Evolutionary conservation across 345 rosid species (phyloP), one percentile per base, ranked within the genome.

Genomic region (Aquilaria sinensis): DNA sequence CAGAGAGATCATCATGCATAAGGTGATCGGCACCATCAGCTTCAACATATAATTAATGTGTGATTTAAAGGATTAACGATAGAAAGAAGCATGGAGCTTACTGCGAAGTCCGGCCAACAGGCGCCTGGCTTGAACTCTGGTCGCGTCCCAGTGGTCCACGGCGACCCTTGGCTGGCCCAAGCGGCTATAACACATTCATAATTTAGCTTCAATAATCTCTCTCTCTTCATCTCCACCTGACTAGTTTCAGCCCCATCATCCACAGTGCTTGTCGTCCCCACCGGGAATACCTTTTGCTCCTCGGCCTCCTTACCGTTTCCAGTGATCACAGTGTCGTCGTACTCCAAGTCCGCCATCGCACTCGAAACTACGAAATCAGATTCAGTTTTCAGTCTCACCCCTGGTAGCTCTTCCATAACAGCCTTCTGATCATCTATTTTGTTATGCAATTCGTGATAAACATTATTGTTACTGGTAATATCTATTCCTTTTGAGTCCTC

Each of bases 91-190:
- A 37, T 9, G 43, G 43, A 37, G 43, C 43, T 37, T 37, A 37
- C 43, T 37, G 43, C 7, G 67, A 49, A 71, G 16, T 73, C 57
- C 49, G 74, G 72, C 82, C 77, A 81, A 48, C 75, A 65, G 12
- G 73, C 67, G 16, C 53, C 56, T 33, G 61, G 61, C 31, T 75
- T 65, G 58, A 63, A 43, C 45, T 63, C 66, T 3, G 66, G 58
- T 63, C 58, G 29, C 13, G 37, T 63, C 53, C 51, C 66, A 0
- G 58, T 12, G 29, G 66, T 52, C 66, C 66, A 63, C n/a, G 66
- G 58, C 13, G 58, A 63, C 29, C 58, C 66, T 52, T 43, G 66
- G 58, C 51, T 12, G 10, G 34, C 58, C 66, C 66, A 63, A 53
- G 66, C 58, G 2, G 9, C 31, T 50, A 63, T 53, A 13, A 63